phyloP scores from a whole-genome alignment of 441 rosid genomes.

The Populus hybrid region DNA sequence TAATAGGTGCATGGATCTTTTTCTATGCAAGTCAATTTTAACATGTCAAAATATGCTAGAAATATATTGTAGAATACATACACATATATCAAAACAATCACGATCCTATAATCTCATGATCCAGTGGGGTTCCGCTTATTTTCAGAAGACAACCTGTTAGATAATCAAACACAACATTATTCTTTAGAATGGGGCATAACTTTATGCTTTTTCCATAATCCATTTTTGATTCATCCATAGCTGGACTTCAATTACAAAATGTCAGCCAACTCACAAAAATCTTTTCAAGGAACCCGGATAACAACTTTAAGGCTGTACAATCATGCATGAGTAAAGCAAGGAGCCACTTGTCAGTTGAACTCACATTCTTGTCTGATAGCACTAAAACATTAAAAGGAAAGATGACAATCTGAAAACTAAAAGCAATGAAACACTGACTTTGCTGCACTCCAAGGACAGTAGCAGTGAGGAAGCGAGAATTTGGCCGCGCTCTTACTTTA shows the following conservation, averaged over 20 bases:
- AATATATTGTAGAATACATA: neutral
- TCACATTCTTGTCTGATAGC: neutral
- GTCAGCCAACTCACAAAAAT: neutral
- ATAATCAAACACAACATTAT: neutral
- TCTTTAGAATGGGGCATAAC: too few species aligned
- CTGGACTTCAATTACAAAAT: neutral
- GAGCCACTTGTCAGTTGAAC: neutral
- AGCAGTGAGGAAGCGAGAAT: slow-evolving; percentile 83
- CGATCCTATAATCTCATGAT: neutral
- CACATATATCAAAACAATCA: neutral
- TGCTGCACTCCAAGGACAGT: slow-evolving; percentile 91
- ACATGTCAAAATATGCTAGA: neutral
- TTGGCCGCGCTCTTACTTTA: slow-evolving; percentile 63
- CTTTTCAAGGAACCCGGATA: neutral
- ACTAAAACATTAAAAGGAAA: neutral
- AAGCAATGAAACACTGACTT: slow-evolving; percentile 37
- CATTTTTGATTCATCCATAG: neutral
- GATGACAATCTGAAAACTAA: neutral
- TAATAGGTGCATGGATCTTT: neutral
- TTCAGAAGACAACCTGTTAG: neutral
- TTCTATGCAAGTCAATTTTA: neutral
- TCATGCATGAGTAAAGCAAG: neutral
- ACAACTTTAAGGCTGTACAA: neutral
- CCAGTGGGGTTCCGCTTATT: neutral
- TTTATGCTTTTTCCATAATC: neutral